Evolutionary conservation across 2,329 filamentous ascomycete genomes (phyloP), one percentile per base, ranked within the genome.

Genomic region (Talaromyces sp.): DNA sequence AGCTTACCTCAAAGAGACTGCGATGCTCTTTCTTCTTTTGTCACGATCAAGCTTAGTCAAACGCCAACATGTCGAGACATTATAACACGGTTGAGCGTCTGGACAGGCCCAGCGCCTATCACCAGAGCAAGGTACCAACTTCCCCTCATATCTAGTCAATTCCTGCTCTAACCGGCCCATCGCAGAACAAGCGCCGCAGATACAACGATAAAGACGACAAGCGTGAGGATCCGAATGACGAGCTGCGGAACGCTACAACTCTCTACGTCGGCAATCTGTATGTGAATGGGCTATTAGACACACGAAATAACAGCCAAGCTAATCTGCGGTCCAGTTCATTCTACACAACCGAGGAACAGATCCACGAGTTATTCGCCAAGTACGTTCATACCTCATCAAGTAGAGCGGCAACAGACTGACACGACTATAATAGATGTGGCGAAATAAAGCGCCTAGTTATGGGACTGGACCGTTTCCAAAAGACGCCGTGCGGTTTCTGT

Each of bases 341-440:
- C 82, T 97, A 97, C 84, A 99, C 95, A 27, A 99, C 95, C 64
- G 95, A 99, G 78, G 95, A 99, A 81, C 95, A 99, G 77, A 97
- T 99, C 66, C 94, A 98, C 79, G 94, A 98, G 79, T 87, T 97
- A 57, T 97, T 97, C 78, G 88, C 90, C 66, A 97, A 97, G 84
- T 94, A 72, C 68, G 79, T 35, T 7, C 13, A 31, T 31, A 52
- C 8, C 33, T 7, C 16, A 45, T 43, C 16, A 39, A 14, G 35
- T 13, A 5, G 52, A 33, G 5, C 63, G 43, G 39, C 11, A 33
- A 60, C 24, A 6, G 27, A 19, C 52, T 50, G 14, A 39, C 31
- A 52, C 52, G n/a, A 22, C 39, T 22, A 37, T 10, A 66, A 35
- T 62, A 87, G 85, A 76, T 89, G 93, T 79, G 95, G 95, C 73